Base-by-base conservation (phyloP, 2,329 filamentous ascomycete species). In the Lecanicillium sp. region DNA sequence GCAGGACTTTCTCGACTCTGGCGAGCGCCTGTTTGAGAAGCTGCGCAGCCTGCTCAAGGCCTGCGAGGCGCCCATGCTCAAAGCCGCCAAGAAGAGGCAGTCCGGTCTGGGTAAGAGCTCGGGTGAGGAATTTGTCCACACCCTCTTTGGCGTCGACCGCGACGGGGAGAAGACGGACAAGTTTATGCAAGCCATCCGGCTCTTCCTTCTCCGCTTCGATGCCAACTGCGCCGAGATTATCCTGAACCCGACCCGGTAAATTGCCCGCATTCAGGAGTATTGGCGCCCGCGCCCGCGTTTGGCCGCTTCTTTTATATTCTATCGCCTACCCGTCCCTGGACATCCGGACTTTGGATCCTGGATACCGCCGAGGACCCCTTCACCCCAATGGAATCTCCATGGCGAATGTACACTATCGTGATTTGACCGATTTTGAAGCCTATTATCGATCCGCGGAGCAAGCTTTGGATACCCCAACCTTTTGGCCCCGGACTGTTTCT, bases 31-130 rank as follows among this genome's bases (percentile, higher is more conserved):
- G 27, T 94, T 84, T 65, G 77, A 82, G 48, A 87, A 86, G 58
- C 84, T 97, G 53, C 84, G 86, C 65, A 79, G 80, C 55, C 74
- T 97, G 12, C 79, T 97, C 57, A 94, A 94, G 68, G 72, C 82
- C 13, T 97, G 92, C 58, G 92, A 98, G 68, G 76, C 84, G 35
- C 94, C 86, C 58, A 98, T 98, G 92, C 84, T 92, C 69, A 87
- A 85, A 68, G 85, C 84, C 31, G 82, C 83, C 51, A 90, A 87
- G 72, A 76, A 86, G 62, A 65, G 74, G 29, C 81, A 81, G 59
- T 48, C 59, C 14, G 57, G 56, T 35, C 85, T 97, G 62, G 90
- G 89, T 57, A 89, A 88, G 71, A 90, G 87, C 60, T 87, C 87
- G 39, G 92, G 92, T 37, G 83, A 85, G 51, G 89, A 96, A 68